Evolutionary conservation across 2,329 filamentous ascomycete genomes (phyloP).

Genomic region (Sclerotinia minor): DNA sequence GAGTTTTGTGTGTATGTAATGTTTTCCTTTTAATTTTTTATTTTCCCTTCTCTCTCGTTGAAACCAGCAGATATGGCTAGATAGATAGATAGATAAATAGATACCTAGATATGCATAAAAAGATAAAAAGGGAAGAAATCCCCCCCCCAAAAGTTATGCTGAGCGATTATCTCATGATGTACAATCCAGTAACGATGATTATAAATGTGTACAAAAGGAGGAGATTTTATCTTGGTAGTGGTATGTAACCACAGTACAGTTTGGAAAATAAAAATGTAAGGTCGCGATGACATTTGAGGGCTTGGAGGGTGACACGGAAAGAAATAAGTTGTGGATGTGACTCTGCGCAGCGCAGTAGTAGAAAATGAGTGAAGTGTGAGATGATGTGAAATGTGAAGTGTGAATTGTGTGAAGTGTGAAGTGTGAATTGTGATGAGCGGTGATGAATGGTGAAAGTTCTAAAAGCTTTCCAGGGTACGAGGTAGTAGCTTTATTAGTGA

Average conservation of each 20-base stretch:
- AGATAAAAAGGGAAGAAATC: constrained; percentile 10
- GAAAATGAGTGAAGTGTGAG: background rate
- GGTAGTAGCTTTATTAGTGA: background rate
- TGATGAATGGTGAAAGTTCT: background rate
- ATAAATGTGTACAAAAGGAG: background rate
- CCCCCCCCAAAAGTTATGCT: background rate
- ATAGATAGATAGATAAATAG: background rate
- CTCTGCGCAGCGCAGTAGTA: background rate
- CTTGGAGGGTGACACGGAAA: constrained; percentile 7
- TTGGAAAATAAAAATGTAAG: background rate
- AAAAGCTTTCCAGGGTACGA: background rate
- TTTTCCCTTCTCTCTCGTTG: background rate
- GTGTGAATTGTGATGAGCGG: background rate
- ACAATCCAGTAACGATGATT: background rate
- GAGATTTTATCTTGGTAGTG: background rate
- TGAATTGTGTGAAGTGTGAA: background rate
- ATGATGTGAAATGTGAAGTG: background rate
- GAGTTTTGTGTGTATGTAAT: background rate
- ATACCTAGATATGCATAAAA: background rate
- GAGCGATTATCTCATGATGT: background rate
- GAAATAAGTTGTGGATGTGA: background rate
- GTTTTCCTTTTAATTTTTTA: too few species aligned
- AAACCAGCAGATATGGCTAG: background rate
- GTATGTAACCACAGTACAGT: background rate
- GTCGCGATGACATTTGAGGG: background rate